Conservation (phyloP, 768 basidiomycete species). For the Termitomyces sp. region DNA sequence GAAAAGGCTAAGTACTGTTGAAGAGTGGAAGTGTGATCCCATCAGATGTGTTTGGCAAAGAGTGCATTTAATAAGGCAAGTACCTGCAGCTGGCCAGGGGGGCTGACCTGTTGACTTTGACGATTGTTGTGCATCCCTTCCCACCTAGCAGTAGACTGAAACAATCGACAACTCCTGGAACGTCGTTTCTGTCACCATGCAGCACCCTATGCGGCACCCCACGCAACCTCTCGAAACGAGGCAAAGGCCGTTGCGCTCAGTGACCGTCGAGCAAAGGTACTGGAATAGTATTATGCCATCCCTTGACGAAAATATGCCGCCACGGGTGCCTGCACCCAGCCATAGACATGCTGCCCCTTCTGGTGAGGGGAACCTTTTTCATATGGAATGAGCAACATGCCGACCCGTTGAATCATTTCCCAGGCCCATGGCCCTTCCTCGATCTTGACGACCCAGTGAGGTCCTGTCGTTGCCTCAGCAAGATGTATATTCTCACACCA, state of each 20-base stretch:
- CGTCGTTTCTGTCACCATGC: not conserved
- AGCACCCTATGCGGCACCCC: not conserved
- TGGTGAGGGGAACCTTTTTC: conserved; percentile 23
- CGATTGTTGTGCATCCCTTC: no score
- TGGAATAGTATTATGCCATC: conserved; percentile 8
- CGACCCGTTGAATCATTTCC: not conserved
- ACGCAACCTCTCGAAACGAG: not conserved
- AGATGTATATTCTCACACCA: not conserved
- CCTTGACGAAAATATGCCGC: conserved; percentile 12
- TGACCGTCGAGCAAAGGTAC: conserved; percentile 5
- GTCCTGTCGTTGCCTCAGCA: not conserved
- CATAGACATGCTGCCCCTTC: conserved; percentile 37
- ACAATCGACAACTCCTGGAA: not conserved
- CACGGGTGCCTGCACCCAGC: conserved; percentile 24
- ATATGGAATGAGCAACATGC: not conserved
- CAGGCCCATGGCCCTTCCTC: conserved; percentile 33
- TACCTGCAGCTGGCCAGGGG: no score
- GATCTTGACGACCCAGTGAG: conserved; percentile 25
- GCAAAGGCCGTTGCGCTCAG: conserved; percentile 1
- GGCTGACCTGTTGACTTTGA: no score
- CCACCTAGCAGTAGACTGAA: not conserved
- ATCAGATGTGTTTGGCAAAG: no score
- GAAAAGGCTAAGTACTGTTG: no score
- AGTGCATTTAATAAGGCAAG: no score
- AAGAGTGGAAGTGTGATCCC: no score